phyloP scores from a whole-genome alignment of 805 yeast genomes.

The Suhomyces sp. region DNA sequence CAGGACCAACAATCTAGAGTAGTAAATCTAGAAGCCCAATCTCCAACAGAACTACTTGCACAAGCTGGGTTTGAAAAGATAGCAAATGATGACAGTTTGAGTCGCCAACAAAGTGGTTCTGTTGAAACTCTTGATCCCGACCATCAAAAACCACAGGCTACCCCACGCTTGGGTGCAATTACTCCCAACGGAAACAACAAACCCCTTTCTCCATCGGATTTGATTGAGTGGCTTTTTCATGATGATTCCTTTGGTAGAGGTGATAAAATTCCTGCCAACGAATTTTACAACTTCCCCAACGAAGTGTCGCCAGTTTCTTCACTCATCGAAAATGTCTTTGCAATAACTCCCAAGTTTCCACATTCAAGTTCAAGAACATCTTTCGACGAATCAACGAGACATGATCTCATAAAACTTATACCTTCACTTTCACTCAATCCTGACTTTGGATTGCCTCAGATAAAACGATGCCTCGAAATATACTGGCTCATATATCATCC shows the following conservation, averaged over 20 bases:
- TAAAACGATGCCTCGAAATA: conserved; percentile 9
- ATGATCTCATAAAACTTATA: conserved; percentile 6
- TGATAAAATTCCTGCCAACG: background rate
- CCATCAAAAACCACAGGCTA: background rate
- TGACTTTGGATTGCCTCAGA: conserved; percentile 10
- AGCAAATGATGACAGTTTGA: too few species aligned
- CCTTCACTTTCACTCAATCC: conserved; percentile 6
- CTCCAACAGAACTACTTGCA: background rate
- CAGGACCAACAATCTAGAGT: background rate
- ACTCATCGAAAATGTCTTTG: conserved; percentile 11
- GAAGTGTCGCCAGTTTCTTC: conserved; percentile 8
- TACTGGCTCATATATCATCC: conserved; percentile 13
- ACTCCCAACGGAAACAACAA: too few species aligned
- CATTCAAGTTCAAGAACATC: conserved; percentile 6
- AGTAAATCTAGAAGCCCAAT: background rate
- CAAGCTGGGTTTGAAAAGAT: too few species aligned
- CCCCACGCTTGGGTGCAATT: too few species aligned
- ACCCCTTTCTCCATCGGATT: conserved; percentile 27
- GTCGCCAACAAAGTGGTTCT: too few species aligned
- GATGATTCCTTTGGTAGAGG: conserved; percentile 14
- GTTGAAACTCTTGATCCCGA: too few species aligned
- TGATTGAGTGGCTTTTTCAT: conserved; percentile 32
- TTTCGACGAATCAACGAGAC: conserved; percentile 7
- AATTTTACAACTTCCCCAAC: conserved; percentile 8
- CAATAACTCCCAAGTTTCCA: conserved; percentile 12